Base-by-base conservation (phyloP, 1,284 basidiomycete genomes). In the Microbotryum saponariae region DNA sequence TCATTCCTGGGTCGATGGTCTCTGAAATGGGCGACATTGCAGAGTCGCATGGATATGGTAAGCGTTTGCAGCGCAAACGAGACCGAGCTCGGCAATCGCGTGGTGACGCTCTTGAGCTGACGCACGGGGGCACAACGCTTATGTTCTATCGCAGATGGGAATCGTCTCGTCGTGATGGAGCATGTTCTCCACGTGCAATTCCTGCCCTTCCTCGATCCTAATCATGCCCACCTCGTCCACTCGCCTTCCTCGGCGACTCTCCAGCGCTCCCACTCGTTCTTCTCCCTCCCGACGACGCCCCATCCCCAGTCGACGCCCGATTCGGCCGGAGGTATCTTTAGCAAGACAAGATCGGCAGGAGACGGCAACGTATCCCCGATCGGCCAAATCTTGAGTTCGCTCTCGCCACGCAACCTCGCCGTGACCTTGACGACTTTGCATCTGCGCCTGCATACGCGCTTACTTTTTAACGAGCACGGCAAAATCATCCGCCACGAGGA, bases 391-490 rank as follows among this genome's bases (percentile, higher is more conserved):
- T 51, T 66, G 20, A 27, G 46, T 20, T 12, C 47, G 6, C 56
- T 68, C 21, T 61, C 20, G 27, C 67, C 65, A 1, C 56, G 57
- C 16, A 31, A 56, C 54, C 37, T 69, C 56, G 61, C 60, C 3
- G 51, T 50, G 25, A 42, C 29, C 9, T 53, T 69, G 16, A 57
- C 65, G 27, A 67, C 65, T 3, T 20, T 67, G 21, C 58, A 69
- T 49, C 47, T 69, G 52, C 64, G 63, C 47, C 59, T 69, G 8
- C 62, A 67, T 45, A 65, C 65, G 4, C 58, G 57, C 9, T 53
- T 70, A 20, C 51, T 68, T 4, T 68, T 70, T 58, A 62, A 62
- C 53, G 64, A 66, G 42, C 59, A 62, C 12, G 68, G 68, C 20
- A 55, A 57, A 27, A 63, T 70, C 46, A 59, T 60, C 47, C 12